Conservation (phyloP, 768 basidiomycete species). For the Pleurotus citrinopileatus region DNA sequence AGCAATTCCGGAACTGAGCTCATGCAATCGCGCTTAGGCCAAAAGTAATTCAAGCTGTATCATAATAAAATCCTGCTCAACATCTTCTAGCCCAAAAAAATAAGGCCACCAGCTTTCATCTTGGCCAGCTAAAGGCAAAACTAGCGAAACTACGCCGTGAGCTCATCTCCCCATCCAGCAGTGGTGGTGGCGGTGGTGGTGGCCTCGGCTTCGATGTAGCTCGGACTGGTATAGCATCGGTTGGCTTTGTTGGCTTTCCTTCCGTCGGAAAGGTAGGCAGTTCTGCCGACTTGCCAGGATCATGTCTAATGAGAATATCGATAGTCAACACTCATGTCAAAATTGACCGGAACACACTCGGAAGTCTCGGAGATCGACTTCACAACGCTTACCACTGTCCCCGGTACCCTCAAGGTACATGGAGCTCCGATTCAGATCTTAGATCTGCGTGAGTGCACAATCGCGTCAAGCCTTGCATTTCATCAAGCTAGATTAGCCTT, state of each 20-base stretch:
- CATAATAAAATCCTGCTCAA: neutral
- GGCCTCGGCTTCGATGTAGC: constrained; percentile 98
- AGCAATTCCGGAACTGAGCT: constrained; percentile 2
- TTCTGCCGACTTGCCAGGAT: neutral
- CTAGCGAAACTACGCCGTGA: constrained; percentile 96
- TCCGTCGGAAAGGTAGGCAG: constrained; percentile 84
- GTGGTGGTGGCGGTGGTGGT: constrained; percentile 85
- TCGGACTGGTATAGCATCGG: constrained; percentile 93
- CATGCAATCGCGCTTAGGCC: constrained; percentile 44
- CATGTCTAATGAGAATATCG: constrained; percentile 10
- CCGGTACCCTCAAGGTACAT: constrained; percentile 91
- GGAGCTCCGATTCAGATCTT: constrained; percentile 96
- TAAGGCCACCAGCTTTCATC: constrained; percentile 94
- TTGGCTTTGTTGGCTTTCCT: constrained; percentile 90
- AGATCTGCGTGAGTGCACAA: constrained; percentile 67
- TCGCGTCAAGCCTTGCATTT: neutral
- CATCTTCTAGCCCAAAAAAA: constrained; percentile 79
- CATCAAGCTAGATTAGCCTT: constrained; percentile 16
- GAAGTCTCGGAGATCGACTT: constrained; percentile 97
- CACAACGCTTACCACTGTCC: constrained; percentile 93
- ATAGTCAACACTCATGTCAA: constrained; percentile 92
- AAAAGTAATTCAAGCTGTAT: constrained; percentile 59
- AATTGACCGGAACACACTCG: constrained; percentile 94
- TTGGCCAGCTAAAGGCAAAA: constrained; percentile 97
- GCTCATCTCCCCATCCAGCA: constrained; percentile 71